A percentile compares a stretch with the other conserved stretches of the same genome.
These are phyloP conservation scores for Ricinus communis DNA, from an alignment of 345 rosid species.

Conservation along the genomic window DNA sequence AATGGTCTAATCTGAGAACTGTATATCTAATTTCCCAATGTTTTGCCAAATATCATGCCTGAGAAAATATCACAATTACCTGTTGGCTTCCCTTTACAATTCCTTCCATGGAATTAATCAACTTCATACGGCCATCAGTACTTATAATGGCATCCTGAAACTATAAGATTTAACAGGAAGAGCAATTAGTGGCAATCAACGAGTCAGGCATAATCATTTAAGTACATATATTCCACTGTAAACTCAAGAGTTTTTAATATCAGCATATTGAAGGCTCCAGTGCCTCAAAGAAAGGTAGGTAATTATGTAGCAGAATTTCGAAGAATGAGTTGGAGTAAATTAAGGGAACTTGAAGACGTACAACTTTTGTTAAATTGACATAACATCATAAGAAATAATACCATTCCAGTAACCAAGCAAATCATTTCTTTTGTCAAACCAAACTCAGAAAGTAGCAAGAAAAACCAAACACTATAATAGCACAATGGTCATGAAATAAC, in stretches of 20 bases:
- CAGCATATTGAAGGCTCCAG: neutral
- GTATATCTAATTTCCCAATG: too few species aligned
- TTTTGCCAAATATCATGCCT: neutral
- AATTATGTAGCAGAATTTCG: neutral
- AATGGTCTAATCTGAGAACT: too few species aligned
- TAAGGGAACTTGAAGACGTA: neutral
- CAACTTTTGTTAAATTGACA: neutral
- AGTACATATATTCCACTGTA: neutral
- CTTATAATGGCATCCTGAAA: constrained; percentile 73
- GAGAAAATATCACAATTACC: constrained; percentile 36
- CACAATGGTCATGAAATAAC: neutral
- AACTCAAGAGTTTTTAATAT: neutral
- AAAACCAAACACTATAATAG: neutral
- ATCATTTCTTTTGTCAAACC: neutral
- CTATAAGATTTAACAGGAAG: constrained; percentile 32
- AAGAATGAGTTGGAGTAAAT: neutral
- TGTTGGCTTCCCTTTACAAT: constrained; percentile 78
- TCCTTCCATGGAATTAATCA: constrained; percentile 78
- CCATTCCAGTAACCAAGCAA: too few species aligned
- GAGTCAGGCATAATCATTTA: neutral
- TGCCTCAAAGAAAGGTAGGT: neutral
- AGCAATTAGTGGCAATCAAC: constrained; percentile 16
- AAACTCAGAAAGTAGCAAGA: neutral
- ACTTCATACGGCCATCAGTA: constrained; percentile 61
- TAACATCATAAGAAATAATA: neutral